Evolutionary conservation across 257 asterid genomes (phyloP), one percentile per base, ranked within the genome.

Genomic region (Penstemon newberryi): DNA sequence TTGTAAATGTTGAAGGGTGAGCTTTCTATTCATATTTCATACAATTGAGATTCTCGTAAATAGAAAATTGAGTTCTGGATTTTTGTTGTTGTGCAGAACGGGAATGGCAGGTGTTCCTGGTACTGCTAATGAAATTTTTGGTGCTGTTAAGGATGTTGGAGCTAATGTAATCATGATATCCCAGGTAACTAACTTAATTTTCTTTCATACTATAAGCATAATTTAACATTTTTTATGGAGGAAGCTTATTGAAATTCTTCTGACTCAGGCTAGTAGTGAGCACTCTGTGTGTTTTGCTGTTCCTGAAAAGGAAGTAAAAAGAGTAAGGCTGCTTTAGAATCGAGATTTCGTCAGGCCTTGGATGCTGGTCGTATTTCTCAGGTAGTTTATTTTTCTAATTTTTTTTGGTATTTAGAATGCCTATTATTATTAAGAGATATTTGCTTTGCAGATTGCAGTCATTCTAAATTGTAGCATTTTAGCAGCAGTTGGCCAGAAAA

Each of bases 241-340:
- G 33, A 61, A 65, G 18, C 74, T 71, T 46, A 75, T 78, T 40
- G 49, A 69, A 78, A 37, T 69, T 49, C 15, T 49, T 10, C 36
- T 25, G 60, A 56, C 71, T 59, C 90, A 93, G 97, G 99, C 99
- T 57, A 94, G 99, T 72, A 94, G 99, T 73, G 99, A 94, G 84
- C 99, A 94, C 79, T 94, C 99, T 11, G 96, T 94, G 56, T 94
- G 99, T 84, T 94, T 94, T 77, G 99, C 99, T 71, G 99, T 94
- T 15, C 99, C 99, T 60, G 96, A 94, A 75, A 86, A 78, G 58
- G 99, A 94, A 80, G 96, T 91, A 12, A 84, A 84, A 79, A 88
- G 95, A 41, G 99, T 91, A 66, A 92, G 96, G 76, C 80, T 63
- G 96, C 92, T 63, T 81, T 94, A 75, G 88, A 91, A 77, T 71